These are phyloP conservation scores for Linum usitatissimum DNA, from an alignment of 345 rosid genomes.

Conservation along the genomic window DNA sequence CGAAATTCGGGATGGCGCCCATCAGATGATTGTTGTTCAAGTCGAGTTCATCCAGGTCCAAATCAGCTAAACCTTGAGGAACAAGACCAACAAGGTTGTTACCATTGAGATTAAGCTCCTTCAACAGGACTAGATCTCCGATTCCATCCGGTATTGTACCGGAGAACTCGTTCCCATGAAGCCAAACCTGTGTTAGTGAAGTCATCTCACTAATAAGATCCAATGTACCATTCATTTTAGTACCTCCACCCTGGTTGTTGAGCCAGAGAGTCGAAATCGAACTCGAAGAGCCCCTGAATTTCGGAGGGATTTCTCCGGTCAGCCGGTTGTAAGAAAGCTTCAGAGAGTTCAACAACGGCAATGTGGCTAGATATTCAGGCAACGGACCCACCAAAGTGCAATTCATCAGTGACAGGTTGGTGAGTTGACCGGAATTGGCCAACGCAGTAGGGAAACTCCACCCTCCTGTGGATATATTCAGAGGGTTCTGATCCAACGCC, in stretches of 20 bases:
- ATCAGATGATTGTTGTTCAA: conserved; percentile 33
- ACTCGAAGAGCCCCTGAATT: conserved; percentile 23
- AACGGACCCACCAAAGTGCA: conserved; percentile 35
- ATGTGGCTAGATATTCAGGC: conserved; percentile 32
- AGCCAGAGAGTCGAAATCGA: conserved; percentile 34
- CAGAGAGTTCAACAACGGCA: conserved; percentile 25
- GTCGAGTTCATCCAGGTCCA: conserved; percentile 31
- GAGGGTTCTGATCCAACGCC: conserved; percentile 39
- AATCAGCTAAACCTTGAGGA: conserved; percentile 35
- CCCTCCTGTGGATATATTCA: conserved; percentile 34
- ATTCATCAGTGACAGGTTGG: conserved; percentile 25
- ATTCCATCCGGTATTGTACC: conserved; percentile 35
- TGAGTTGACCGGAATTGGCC: conserved; percentile 26
- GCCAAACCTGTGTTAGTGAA: conserved; percentile 36
- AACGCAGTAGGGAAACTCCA: conserved; percentile 35
- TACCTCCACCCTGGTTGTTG: conserved; percentile 32
- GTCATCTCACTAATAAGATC: conserved; percentile 33
- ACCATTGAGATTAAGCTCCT: conserved; percentile 34
- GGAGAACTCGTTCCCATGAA: conserved; percentile 38
- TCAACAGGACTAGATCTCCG: conserved; percentile 26
- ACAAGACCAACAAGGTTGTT: conserved; percentile 37
- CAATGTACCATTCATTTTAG: conserved; percentile 26
- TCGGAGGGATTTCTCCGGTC: conserved; percentile 32
- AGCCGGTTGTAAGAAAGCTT: conserved; percentile 33
- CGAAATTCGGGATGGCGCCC: conserved; percentile 40